These are phyloP conservation scores for Penicillium sp. DNA, from an alignment of 2,329 filamentous ascomycete genomes.

Conservation along the genomic window DNA sequence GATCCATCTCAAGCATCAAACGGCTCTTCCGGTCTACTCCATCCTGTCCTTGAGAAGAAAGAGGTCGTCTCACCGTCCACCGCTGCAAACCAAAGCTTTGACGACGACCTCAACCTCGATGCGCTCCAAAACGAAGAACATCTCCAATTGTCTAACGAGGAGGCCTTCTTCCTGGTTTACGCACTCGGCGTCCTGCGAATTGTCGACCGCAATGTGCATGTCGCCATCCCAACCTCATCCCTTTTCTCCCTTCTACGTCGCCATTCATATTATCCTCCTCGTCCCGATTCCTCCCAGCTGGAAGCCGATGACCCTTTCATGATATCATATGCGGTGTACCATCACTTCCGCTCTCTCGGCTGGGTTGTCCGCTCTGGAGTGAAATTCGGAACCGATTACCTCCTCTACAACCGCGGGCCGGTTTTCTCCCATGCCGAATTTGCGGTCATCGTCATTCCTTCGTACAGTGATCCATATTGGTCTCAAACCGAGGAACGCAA, in stretches of 20 bases:
- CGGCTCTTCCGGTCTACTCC: constrained; percentile 70
- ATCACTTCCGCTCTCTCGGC: constrained; percentile 92
- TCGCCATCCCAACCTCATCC: constrained; percentile 55
- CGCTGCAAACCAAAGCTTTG: constrained; percentile 13
- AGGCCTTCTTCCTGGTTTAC: constrained; percentile 88
- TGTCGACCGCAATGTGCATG: constrained; percentile 37
- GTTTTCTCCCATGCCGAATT: constrained; percentile 97
- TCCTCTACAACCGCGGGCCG: constrained; percentile 91
- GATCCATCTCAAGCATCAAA: constrained; percentile 19
- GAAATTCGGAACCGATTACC: constrained; percentile 92
- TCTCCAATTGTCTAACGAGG: constrained; percentile 86
- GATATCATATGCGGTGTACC: constrained; percentile 84
- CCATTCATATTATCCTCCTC: constrained; percentile 69
- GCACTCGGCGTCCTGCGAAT: constrained; percentile 74
- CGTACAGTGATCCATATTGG: constrained; percentile 77
- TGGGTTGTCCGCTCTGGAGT: constrained; percentile 92
- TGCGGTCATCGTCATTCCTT: constrained; percentile 78
- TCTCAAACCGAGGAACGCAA: constrained; percentile 51
- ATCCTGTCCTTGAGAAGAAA: constrained; percentile 65
- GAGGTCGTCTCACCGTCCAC: constrained; percentile 51
- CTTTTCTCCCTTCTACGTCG: constrained; percentile 69
- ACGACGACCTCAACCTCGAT: constrained; percentile 31
- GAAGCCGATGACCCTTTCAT: constrained; percentile 81
- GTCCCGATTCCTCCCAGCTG: constrained; percentile 47
- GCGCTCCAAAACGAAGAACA: constrained; percentile 67